Evolutionary conservation across 768 basidiomycete species (phyloP).

Genomic region (Rhodotorula sphaerocarpa): DNA sequence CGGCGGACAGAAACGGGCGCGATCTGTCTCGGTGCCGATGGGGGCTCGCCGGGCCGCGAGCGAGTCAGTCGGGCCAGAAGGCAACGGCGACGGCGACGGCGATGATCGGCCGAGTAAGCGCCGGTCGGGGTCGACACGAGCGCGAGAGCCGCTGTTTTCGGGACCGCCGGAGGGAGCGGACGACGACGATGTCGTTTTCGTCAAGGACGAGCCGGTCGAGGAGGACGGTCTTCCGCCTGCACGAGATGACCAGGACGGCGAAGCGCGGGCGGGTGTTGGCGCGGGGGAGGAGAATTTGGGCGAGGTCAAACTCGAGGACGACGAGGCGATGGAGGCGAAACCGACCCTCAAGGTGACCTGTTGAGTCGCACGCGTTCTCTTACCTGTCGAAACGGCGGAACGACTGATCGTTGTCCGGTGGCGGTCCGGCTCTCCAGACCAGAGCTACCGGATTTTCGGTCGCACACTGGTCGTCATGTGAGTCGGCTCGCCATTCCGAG

Average conservation of each 20-base stretch:
- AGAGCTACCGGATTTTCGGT: conserved; percentile 26
- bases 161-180: too few relatives aligned
- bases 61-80: neutral
- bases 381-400: neutral
- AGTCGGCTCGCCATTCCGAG: too few relatives aligned
- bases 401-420: too few relatives aligned
- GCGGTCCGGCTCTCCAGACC: conserved; percentile 5
- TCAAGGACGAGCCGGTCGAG: conserved; percentile 30
- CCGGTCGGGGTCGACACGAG: too few relatives aligned
- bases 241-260: neutral
- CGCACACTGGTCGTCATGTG: conserved; percentile 33
- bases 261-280: too few relatives aligned
- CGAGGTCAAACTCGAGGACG: neutral
- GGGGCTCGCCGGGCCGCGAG: too few relatives aligned
- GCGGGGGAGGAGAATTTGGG: neutral
- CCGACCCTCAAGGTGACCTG: conserved; percentile 25
- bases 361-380: neutral
- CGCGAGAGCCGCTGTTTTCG: too few relatives aligned
- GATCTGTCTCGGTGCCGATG: too few relatives aligned
- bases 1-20: too few relatives aligned
- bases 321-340: conserved; percentile 14
- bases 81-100: neutral
- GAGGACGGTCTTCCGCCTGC: neutral
- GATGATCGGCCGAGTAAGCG: neutral
- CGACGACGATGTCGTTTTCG: neutral